Evolutionary conservation across 169 alveolate genomes (phyloP).

Genomic region (Cryptosporidium parvum): DNA sequence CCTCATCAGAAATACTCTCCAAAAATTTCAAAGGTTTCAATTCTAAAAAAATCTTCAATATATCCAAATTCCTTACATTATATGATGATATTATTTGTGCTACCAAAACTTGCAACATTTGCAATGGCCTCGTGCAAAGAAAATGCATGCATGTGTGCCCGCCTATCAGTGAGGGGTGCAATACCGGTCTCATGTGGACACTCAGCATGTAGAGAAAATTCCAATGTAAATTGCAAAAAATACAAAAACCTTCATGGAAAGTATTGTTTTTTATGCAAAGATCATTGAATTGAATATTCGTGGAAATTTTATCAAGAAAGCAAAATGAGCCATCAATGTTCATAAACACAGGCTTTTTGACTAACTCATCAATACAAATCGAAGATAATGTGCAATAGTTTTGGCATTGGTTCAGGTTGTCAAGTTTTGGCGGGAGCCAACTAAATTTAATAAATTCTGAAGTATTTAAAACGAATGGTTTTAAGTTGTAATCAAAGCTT

Average conservation of each 20-base stretch:
- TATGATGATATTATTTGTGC: slow-evolving; percentile 31
- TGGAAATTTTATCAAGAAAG: not conserved
- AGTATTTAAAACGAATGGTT: not conserved
- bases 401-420: not conserved
- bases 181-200: slow-evolving; percentile 42
- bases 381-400: not conserved
- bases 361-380: slow-evolving; percentile 1
- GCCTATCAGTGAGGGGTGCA: slow-evolving; percentile 32
- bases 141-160: slow-evolving; percentile 39
- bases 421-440: slow-evolving; percentile 42
- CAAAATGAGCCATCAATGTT: slow-evolving; percentile 44
- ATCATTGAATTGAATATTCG: slow-evolving; percentile 10
- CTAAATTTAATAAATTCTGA: slow-evolving; percentile 44
- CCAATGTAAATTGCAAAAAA: slow-evolving; percentile 43
- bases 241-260: not conserved
- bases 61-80: not conserved
- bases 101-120: slow-evolving; percentile 15
- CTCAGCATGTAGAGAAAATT: slow-evolving; percentile 20
- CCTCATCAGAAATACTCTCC: slow-evolving; percentile 17
- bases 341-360: slow-evolving; percentile 11
- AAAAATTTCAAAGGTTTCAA: slow-evolving; percentile 6
- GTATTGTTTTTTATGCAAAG: slow-evolving; percentile 23
- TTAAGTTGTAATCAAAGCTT: not conserved
- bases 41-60: not conserved
- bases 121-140: slow-evolving; percentile 3